phyloP scores from a whole-genome alignment of 1,139 yeast species.

The Pichia sp. region DNA sequence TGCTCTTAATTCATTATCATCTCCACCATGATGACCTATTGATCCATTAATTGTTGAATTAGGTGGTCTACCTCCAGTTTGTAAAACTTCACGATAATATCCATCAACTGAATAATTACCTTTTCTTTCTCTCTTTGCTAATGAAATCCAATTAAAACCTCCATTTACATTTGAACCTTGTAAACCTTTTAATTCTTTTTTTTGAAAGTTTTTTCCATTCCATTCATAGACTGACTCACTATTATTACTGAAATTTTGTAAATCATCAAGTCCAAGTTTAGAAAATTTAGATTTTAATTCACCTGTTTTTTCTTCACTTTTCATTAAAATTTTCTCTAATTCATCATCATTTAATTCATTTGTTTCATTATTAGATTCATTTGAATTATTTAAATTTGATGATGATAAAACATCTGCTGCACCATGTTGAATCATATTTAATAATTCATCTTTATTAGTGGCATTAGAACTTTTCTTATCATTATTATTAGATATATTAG shows the following conservation, averaged over 20 bases:
- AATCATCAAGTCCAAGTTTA: slow-evolving; percentile 64
- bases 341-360: slow-evolving; percentile 49
- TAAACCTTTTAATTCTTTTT: slow-evolving; percentile 44
- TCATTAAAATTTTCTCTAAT: slow-evolving; percentile 52
- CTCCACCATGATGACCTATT: not conserved
- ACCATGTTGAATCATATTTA: slow-evolving; percentile 78
- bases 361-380: slow-evolving; percentile 26
- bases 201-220: slow-evolving; percentile 79
- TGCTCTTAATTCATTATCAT: slow-evolving; percentile 43
- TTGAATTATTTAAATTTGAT: slow-evolving; percentile 17
- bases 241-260: slow-evolving; percentile 58
- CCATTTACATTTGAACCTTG: slow-evolving; percentile 17
- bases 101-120: slow-evolving; percentile 66
- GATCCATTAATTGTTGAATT: no score
- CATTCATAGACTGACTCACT: slow-evolving; percentile 69
- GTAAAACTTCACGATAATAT: slow-evolving; percentile 71
- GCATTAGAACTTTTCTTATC: slow-evolving; percentile 33
- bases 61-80: slow-evolving; percentile 57
- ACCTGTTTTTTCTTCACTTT: slow-evolving; percentile 58
- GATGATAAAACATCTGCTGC: slow-evolving; percentile 55
- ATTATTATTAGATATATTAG: slow-evolving; percentile 20
- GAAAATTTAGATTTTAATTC: slow-evolving; percentile 60
- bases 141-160: slow-evolving; percentile 58
- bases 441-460: slow-evolving; percentile 58
- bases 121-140: slow-evolving; percentile 72